These are phyloP conservation scores for Clohesyomyces aquaticus DNA, from an alignment of 495 filamentous ascomycete species.

Conservation along the genomic window DNA sequence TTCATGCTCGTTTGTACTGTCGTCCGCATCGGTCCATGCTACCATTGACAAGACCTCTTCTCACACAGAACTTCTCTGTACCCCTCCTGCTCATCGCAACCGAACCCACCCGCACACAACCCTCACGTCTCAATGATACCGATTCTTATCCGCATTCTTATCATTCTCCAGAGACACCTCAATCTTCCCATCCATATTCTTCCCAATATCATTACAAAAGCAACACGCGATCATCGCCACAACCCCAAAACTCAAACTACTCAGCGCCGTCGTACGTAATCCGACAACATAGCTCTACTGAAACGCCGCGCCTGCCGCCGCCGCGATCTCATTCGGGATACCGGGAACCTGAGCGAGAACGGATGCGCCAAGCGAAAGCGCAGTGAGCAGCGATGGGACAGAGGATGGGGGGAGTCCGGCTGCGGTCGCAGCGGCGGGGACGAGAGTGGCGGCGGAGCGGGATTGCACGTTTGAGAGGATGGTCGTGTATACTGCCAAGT, in stretches of 20 bases:
- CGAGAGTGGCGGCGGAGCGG: slow-evolving; percentile 9
- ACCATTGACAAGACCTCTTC: too few relatives aligned
- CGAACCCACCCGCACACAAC: not conserved
- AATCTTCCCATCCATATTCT: slow-evolving; percentile 37
- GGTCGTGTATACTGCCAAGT: slow-evolving; percentile 41
- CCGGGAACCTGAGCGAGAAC: slow-evolving; percentile 29
- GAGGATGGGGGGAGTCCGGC: slow-evolving; percentile 27
- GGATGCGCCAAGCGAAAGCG: slow-evolving; percentile 20
- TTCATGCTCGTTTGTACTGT: too few relatives aligned
- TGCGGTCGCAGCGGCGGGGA: slow-evolving; percentile 34
- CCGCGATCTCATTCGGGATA: slow-evolving; percentile 23
- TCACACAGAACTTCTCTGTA: too few relatives aligned
- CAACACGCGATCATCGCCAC: slow-evolving; percentile 42
- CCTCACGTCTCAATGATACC: slow-evolving; percentile 16
- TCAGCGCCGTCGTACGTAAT: slow-evolving; percentile 24
- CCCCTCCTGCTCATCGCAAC: too few relatives aligned
- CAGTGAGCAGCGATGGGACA: slow-evolving; percentile 23
- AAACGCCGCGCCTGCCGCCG: slow-evolving; percentile 26
- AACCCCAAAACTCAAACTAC: slow-evolving; percentile 41
- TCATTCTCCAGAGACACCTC: slow-evolving; percentile 39
- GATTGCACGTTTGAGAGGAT: slow-evolving; percentile 33
- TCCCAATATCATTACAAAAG: slow-evolving; percentile 43
- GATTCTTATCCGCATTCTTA: slow-evolving; percentile 33
- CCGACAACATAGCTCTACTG: slow-evolving; percentile 27
- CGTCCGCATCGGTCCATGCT: too few relatives aligned